Evolutionary conservation across 768 basidiomycete genomes (phyloP).

Genomic region (Mycena latifolia): DNA sequence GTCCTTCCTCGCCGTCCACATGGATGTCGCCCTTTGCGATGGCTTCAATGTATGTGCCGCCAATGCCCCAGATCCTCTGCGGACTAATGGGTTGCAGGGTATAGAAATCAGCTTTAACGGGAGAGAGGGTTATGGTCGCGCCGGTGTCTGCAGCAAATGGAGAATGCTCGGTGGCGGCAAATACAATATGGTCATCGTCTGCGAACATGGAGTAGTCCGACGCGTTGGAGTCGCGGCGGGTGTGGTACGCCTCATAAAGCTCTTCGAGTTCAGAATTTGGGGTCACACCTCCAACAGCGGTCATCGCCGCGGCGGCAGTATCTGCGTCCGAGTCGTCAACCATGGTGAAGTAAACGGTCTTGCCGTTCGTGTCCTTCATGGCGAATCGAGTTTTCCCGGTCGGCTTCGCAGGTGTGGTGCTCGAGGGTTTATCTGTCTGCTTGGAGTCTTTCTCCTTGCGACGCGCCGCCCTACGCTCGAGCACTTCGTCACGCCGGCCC

Average conservation of each 20-base stretch:
- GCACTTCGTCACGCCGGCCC: too few species aligned
- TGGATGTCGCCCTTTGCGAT: constrained; percentile 31
- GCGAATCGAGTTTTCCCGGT: constrained; percentile 1
- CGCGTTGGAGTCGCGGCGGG: constrained; percentile 9
- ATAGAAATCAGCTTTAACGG: constrained; percentile 33
- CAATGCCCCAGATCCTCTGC: constrained; percentile 29
- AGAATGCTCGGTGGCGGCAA: neutral
- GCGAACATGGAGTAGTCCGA: constrained; percentile 5
- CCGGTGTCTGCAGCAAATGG: constrained; percentile 28
- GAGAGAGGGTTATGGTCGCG: constrained; percentile 33
- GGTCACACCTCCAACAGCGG: neutral
- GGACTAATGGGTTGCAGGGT: constrained; percentile 25
- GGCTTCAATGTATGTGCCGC: constrained; percentile 36
- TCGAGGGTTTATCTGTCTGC: too few species aligned
- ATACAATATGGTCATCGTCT: neutral
- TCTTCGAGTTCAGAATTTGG: neutral
- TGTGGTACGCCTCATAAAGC: constrained; percentile 1
- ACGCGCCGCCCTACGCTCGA: too few species aligned
- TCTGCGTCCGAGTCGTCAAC: neutral
- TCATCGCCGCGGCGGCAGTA: neutral
- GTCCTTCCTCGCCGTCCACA: neutral
- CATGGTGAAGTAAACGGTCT: constrained; percentile 12
- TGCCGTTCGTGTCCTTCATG: constrained; percentile 4
- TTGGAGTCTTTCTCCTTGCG: too few species aligned
- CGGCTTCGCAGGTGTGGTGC: too few species aligned